phyloP scores from a whole-genome alignment of 805 yeast genomes.

The Candida ulmi region DNA sequence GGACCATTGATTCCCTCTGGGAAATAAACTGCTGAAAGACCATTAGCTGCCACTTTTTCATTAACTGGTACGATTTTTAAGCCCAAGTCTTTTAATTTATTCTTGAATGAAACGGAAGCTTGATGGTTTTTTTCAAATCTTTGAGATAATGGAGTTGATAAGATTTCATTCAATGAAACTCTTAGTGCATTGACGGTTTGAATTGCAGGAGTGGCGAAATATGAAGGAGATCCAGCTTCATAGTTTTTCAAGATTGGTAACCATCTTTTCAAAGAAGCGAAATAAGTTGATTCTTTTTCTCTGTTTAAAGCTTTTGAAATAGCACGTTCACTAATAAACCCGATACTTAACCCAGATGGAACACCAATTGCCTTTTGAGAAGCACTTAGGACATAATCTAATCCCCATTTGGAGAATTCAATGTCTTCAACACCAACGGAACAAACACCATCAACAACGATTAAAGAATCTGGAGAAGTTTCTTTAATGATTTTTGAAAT shows the following conservation, averaged over 20 bases:
- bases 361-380: conserved; percentile 95
- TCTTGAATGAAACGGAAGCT: conserved; percentile 63
- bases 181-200: conserved; percentile 79
- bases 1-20: conserved; percentile 70
- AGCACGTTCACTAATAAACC: conserved; percentile 73
- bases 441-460: conserved; percentile 92
- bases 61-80: conserved; percentile 60
- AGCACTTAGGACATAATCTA: conserved; percentile 85
- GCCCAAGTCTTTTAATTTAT: conserved; percentile 47
- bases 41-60: conserved; percentile 69
- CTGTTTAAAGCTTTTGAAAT: conserved; percentile 50
- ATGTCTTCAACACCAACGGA: conserved; percentile 86
- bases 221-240: conserved; percentile 75
- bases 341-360: conserved; percentile 86
- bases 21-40: conserved; percentile 78
- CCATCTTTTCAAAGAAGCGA: conserved; percentile 79
- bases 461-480: conserved; percentile 71
- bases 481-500: conserved; percentile 57
- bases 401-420: conserved; percentile 83
- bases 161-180: conserved; percentile 68
- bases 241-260: conserved; percentile 81
- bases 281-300: conserved; percentile 41
- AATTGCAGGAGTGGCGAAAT: conserved; percentile 96
- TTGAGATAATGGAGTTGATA: conserved; percentile 46
- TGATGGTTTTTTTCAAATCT: conserved; percentile 60